Conservation (phyloP, 495 filamentous ascomycete genomes). For the Delitschia confertaspora region DNA sequence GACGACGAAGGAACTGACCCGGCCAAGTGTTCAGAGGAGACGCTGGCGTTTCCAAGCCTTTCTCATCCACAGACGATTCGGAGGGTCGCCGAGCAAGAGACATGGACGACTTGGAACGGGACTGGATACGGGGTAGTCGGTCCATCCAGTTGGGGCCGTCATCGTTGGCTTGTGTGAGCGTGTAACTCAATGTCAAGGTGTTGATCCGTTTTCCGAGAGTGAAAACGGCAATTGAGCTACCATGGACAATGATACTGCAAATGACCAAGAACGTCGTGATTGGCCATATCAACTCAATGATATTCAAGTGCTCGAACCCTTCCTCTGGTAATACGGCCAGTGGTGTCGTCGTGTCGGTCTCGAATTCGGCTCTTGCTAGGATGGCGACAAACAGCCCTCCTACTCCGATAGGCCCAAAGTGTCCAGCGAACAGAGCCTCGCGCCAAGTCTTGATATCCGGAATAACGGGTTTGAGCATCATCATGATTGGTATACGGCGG, state of each 20-base stretch:
- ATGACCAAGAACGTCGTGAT: constrained; percentile 93
- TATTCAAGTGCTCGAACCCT: constrained; percentile 49
- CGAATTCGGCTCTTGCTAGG: constrained; percentile 79
- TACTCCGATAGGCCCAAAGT: constrained; percentile 97
- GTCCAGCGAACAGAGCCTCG: constrained; percentile 93
- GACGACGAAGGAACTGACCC: constrained; percentile 72
- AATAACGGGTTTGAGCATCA: constrained; percentile 83
- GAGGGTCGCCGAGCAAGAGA: constrained; percentile 62
- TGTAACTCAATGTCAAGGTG: constrained; percentile 88
- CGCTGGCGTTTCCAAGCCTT: constrained; percentile 59
- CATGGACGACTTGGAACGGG: constrained; percentile 73
- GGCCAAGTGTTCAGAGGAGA: constrained; percentile 67
- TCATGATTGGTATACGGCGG: constrained; percentile 93
- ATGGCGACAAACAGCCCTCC: constrained; percentile 95
- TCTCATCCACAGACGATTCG: constrained; percentile 48
- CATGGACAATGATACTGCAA: constrained; percentile 88
- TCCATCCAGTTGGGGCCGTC: constrained; percentile 93
- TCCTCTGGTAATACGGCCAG: constrained; percentile 48
- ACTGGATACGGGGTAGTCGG: constrained; percentile 80
- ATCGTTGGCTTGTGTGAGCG: constrained; percentile 82
- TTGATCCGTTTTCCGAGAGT: constrained; percentile 98
- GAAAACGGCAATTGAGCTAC: constrained; percentile 96
- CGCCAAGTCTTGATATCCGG: constrained; percentile 98
- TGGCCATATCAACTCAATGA: constrained; percentile 86
- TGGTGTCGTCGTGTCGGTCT: constrained; percentile 63